Conservation (phyloP, 78 protist species). For the Reticulomyxa filosa region DNA sequence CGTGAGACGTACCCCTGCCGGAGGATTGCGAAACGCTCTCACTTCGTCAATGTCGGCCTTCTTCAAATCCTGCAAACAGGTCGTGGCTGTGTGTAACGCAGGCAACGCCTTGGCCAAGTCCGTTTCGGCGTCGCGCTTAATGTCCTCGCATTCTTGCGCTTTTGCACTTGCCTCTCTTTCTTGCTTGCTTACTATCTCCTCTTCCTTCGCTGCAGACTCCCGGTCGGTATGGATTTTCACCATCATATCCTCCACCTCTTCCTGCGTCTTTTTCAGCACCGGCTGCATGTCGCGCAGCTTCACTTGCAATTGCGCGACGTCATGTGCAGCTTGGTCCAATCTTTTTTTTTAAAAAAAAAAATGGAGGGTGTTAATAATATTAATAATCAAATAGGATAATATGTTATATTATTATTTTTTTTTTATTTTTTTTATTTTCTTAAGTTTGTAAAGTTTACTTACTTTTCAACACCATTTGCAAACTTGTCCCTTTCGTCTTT, state of each 20-base stretch:
- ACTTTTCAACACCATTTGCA: constrained; percentile 23
- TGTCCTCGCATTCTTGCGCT: constrained; percentile 32
- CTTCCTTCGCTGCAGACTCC: constrained; percentile 23
- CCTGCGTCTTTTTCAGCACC: constrained; percentile 17
- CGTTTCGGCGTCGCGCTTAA: constrained; percentile 26
- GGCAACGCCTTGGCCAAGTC: constrained; percentile 65
- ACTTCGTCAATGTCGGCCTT: constrained; percentile 40
- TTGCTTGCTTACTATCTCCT: constrained; percentile 20
- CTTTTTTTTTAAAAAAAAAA: too few species aligned
- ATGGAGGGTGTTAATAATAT: too few species aligned
- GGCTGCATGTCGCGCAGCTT: constrained; percentile 48
- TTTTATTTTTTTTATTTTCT: too few species aligned
- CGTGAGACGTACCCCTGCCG: constrained; percentile 45
- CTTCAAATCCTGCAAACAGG: constrained; percentile 25
- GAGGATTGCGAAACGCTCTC: constrained; percentile 30
- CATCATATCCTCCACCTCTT: constrained; percentile 39
- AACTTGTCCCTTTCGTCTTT: constrained; percentile 17
- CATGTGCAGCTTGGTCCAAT: too few species aligned
- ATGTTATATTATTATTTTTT: too few species aligned
- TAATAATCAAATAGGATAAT: too few species aligned
- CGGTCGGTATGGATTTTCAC: constrained; percentile 28
- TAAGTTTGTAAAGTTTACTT: too few species aligned
- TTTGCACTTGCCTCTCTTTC: constrained; percentile 32
- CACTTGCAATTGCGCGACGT: constrained; percentile 29
- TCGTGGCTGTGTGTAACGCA: constrained; percentile 48